Percentiles rank a stretch among this genome's conserved stretches.
phyloP scores from a whole-genome alignment of 1,284 basidiomycete species.

The Microbotryum lychnidis-dioicae region DNA sequence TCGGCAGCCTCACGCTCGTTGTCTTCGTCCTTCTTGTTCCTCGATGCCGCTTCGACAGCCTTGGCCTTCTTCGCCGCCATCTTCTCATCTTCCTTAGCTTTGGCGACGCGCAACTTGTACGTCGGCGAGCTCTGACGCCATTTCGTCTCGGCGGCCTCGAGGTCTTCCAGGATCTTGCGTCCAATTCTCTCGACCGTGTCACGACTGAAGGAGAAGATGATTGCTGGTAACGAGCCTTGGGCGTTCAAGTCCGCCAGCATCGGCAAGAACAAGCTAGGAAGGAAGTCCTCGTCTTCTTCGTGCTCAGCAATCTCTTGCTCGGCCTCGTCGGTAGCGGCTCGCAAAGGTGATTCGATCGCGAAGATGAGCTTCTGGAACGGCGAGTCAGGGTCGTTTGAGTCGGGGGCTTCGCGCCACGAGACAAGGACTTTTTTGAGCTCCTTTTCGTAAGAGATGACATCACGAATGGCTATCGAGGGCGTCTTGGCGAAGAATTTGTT shows the following conservation, averaged over 20 bases:
- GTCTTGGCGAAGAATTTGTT: conserved; percentile 44
- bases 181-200: conserved; percentile 53
- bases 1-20: conserved; percentile 29
- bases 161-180: conserved; percentile 38
- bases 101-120: conserved; percentile 46
- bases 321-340: conserved; percentile 15
- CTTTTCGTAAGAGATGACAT: conserved; percentile 53
- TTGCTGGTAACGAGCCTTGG: conserved; percentile 48
- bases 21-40: conserved; percentile 44
- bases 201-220: conserved; percentile 59
- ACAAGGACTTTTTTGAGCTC: conserved; percentile 48
- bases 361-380: conserved; percentile 44
- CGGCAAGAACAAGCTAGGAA: conserved; percentile 41
- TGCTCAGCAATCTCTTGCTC: conserved; percentile 38
- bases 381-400: conserved; percentile 41
- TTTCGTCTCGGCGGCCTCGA: conserved; percentile 45
- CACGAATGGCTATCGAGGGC: conserved; percentile 47
- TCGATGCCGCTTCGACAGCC: conserved; percentile 26
- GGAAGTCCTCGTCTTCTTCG: conserved; percentile 38
- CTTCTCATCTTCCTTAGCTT: conserved; percentile 49
- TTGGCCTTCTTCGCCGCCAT: conserved; percentile 34
- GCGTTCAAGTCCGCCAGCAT: conserved; percentile 48
- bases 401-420: conserved; percentile 42
- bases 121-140: conserved; percentile 49
- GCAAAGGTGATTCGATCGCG: conserved; percentile 37